phyloP scores from a whole-genome alignment of 371 early-diverging fungal species.

The Umbelopsis sp. region DNA sequence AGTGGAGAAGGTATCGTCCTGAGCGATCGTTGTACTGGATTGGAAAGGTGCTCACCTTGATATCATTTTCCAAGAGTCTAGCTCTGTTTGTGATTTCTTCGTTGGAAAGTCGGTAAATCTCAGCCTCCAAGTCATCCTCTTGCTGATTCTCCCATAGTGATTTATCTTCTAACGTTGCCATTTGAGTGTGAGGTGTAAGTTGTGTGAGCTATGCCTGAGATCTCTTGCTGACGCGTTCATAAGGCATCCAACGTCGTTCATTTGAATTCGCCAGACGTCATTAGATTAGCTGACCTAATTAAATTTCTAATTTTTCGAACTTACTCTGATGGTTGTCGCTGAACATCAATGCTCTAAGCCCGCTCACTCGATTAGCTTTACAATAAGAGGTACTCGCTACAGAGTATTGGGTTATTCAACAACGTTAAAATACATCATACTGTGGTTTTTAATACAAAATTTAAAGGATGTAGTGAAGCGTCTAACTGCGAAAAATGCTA shows the following conservation, averaged over 20 bases:
- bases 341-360: no score
- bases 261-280: neutral
- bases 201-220: neutral
- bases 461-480: no score
- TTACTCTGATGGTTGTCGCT: no score
- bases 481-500: no score
- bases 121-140: constrained; percentile 85
- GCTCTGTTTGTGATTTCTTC: constrained; percentile 94
- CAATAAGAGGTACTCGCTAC: no score
- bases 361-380: no score
- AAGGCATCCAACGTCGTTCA: neutral
- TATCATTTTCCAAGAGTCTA: constrained; percentile 94
- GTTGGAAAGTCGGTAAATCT: constrained; percentile 85
- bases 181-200: constrained; percentile 26
- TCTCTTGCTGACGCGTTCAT: constrained; percentile 18
- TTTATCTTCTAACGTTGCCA: constrained; percentile 73
- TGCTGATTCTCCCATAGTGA: constrained; percentile 63
- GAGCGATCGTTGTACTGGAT: neutral
- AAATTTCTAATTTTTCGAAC: neutral
- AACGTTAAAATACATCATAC: no score
- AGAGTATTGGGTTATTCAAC: no score
- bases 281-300: neutral
- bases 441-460: no score
- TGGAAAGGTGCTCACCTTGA: constrained; percentile 70
- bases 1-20: neutral